Base-by-base conservation (phyloP, 257 asterid species). In the Ocimum tenuiflorum region DNA sequence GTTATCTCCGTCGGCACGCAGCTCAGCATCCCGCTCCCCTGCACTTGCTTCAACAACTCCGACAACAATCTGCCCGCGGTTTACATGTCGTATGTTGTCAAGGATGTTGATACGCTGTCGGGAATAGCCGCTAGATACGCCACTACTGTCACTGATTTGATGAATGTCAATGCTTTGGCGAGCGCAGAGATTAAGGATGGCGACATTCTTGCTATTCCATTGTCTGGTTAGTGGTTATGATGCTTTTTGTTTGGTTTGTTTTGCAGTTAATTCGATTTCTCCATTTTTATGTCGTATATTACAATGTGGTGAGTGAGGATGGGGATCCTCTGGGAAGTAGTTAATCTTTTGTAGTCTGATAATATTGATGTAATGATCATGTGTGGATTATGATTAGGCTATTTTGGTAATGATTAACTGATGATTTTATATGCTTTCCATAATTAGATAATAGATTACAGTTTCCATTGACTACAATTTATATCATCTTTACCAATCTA, bases 161-260 rank as follows among this genome's bases (percentile, higher is more conserved):
- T 84, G 96, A 85, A 79, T 70, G 95, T 85, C 31, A 94, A 94
- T 75, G 78, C 89, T 24, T 54, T 94, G 74, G 94, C 89, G 3
- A 70, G 67, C 59, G 82, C 85, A 1, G 87, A 86, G 20, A 81
- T 90, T 68, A 77, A 65, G 66, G 96, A 81, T 2, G 99, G 88
- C 0, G 99, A 94, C 67, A 90, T 94, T 83, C 90, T 90, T 42
- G 88, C 97, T 0, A 85, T 94, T 70, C 99, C 99, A 0, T 65
- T 91, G 59, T 84, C 96, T 15, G 98, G 96, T 91, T 73, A 64
- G 77, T 69, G 24, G 1, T 22, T 45, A 33, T 20, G 36, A 41
- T 43, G 11, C 4, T 45, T 20, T 0, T 41, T 10, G 0, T 17
- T 15, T 19, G 8, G 17, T 11, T 36, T 9, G 2, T 23, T 12